Percentiles rank a stretch among this genome's conserved stretches.
phyloP scores from a whole-genome alignment of 140 eudicot species.

The Anethum foeniculum region DNA sequence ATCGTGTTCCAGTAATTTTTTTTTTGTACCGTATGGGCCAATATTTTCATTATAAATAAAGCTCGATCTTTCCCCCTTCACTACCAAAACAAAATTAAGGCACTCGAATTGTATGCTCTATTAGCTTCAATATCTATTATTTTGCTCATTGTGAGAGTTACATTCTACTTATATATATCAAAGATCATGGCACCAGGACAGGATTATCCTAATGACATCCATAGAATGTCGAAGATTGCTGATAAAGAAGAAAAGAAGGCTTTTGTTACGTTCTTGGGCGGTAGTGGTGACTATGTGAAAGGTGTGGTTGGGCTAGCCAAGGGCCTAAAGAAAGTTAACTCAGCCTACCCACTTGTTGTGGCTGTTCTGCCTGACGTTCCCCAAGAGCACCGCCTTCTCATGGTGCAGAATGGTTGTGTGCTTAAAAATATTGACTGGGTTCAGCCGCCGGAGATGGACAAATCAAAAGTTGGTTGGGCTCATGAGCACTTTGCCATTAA shows the following conservation, averaged over 20 bases:
- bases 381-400: neutral
- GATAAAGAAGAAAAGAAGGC: neutral
- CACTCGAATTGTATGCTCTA: neutral
- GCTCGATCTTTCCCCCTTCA: neutral
- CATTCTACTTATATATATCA: neutral
- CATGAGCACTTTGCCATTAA: slow-evolving; percentile 13
- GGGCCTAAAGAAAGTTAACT: neutral
- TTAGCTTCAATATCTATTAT: neutral
- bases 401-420: neutral
- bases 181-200: neutral
- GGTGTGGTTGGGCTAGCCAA: slow-evolving; percentile 10
- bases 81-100: neutral
- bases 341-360: slow-evolving; percentile 7
- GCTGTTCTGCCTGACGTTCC: slow-evolving; percentile 9
- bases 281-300: slow-evolving; percentile 9
- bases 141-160: neutral
- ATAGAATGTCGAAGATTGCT: neutral
- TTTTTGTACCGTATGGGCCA: no score
- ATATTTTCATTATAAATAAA: neutral
- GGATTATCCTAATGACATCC: neutral
- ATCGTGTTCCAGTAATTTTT: no score
- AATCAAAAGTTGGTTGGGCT: neutral
- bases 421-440: neutral
- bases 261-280: slow-evolving; percentile 6
- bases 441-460: neutral